Base-by-base conservation (phyloP, 352 stramenopile species). In the Albugo candida region DNA sequence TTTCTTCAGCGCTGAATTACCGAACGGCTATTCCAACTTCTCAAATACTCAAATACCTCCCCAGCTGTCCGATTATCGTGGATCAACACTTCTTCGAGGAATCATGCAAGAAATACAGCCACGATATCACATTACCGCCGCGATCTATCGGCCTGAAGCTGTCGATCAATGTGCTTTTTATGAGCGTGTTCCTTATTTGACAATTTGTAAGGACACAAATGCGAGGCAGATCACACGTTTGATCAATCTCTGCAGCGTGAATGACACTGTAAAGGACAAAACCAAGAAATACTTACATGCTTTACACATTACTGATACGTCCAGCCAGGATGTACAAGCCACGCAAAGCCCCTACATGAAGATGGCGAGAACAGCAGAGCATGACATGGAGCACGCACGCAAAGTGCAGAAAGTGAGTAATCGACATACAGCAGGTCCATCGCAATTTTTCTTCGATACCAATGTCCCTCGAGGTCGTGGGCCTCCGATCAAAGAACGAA, bases 271-370 rank as follows among this genome's bases (percentile, higher is more conserved):
- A 51, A 66, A 88, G 55, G 83, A 83, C 59, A 58, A 61, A 2
- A 75, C 71, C 39, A 88, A 88, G 56, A 88, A 88, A 56, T 88
- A 83, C 50, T 59, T 88, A 11, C 75, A 88, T 41, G 75, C 75
- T 2, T 54, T 88, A 2, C 72, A 85, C 34, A 67, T 88, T 18
- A 54, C 65, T 2, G 64, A 70, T 0, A 56, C 53, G 24, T 56
- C 52, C 0, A 63, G 47, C 14, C 51, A 47, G 27, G 57, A 69
- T 13, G 52, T 66, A 0, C 53, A 75, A 41, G 57, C 56, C 0
- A 56, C 40, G 16, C 17, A 37, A 53, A 19, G 27, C 51, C 20
- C 45, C 31, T 17, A 47, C 50, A 18, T 61, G 68, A 21, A 59
- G 58, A 12, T 49, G 55, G 1, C 35, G 51, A 18, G 84, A 84